Base-by-base conservation (phyloP, 805 yeast species). In the Ogataea trehaloabstinens region DNA sequence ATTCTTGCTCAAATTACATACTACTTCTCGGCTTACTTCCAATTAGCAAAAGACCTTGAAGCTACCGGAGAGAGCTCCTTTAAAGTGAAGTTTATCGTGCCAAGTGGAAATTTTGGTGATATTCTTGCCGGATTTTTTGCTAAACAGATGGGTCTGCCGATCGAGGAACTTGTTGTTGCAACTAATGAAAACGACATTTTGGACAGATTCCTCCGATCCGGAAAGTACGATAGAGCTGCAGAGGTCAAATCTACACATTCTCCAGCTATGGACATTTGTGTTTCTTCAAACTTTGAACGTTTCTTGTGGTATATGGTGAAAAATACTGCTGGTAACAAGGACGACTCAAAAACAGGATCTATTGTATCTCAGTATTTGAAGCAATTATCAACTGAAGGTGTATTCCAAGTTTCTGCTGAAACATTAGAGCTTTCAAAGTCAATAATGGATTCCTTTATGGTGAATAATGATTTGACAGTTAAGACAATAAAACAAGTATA, bases 41-140 rank as follows among this genome's bases (percentile, higher is more conserved):
- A 80, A 60, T 67, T 85, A 40, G 49, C 64, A 41, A 78, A 74
- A 48, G 49, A 61, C 33, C 21, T 51, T 6, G 52, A 60, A 10
- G 56, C 53, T 8, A 44, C 55, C 31, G 60, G 17, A 15, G 16
- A 56, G 37, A 60, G 52, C 35, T 35, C 50, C 31, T 66, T 63
- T 20, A 76, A 76, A 52, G 78, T 86, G 41, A 83, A 86, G 52
- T 93, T 78, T 60, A 95, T 93, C 31, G 99, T 93, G 32, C 99
- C 99, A 51, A 85, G 95, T 42, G 99, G 99, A 60, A 93, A 93
- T 74, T 93, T 93, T 64, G 99, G 99, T 62, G 99, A 93, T 62
- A 90, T 93, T 44, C 77, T 93, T 41, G 99, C 99, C 20, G 99
- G 99, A 44, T 93, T 81, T 66, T 93, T 78, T 61, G 98, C 99